Base-by-base conservation (phyloP, 2,329 filamentous ascomycete genomes). In the Fusarium pseudocircinatum region DNA sequence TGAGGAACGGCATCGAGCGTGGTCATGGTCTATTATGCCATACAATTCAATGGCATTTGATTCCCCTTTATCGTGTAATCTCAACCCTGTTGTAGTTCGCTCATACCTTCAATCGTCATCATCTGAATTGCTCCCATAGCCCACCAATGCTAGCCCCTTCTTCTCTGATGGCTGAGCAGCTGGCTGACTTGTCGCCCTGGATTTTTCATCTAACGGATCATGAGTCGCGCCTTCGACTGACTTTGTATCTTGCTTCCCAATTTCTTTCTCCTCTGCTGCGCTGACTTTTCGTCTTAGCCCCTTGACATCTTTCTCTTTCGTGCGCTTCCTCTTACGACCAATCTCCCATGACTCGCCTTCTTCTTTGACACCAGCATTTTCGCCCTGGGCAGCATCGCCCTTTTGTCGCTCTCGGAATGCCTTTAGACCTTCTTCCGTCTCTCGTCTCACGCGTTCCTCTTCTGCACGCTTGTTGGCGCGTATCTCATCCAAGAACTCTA, bases 401-500 rank as follows among this genome's bases (percentile, higher is more conserved):
- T 79, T 82, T 81, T 89, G 88, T 76, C 84, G 83, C 78, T 84
- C 82, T 60, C 89, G 83, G 76, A 93, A 93, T 34, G 82, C 82
- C 72, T 83, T 83, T 24, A 93, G 79, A 11, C 88, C 85, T 30
- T 88, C 86, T 75, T 90, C 87, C 43, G 86, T 88, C 83, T 92
- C 90, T 34, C 82, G 81, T 73, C 84, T 83, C 57, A 87, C 81
- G 49, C 84, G 80, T 68, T 88, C 88, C 79, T 91, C 90, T 75
- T 89, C 89, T 10, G 79, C 81, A 40, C 86, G 81, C 78, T 85
- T 84, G 60, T 83, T 82, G 58, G 84, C 85, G 54, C 84, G 77
- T 43, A 93, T 86, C 50, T 87, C 88, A 52, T 92, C 90, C 57
- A 96, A 83, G 74, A 94, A 96, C 26, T 92, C 93, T 57, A 93